Conservation (phyloP, 2,329 filamentous ascomycete genomes). For the Epichloe bromicola region DNA sequence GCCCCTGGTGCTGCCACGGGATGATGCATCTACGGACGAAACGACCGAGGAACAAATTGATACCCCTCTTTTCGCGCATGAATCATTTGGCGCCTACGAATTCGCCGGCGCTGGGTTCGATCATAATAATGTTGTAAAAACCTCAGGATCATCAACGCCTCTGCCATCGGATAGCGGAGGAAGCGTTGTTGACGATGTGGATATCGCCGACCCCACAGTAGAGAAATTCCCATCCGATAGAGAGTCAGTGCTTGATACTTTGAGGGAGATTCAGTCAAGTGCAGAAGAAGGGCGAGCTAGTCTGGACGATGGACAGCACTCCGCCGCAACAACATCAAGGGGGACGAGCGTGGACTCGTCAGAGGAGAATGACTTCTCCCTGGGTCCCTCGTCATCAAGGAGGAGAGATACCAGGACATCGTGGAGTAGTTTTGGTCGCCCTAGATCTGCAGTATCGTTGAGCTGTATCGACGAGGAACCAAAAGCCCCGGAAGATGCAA, state of each 20-base stretch:
- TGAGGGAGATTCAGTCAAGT: constrained; percentile 33
- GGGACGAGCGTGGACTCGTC: constrained; percentile 24
- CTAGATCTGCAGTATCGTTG: constrained; percentile 27
- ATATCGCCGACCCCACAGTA: constrained; percentile 34
- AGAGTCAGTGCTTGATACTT: constrained; percentile 29
- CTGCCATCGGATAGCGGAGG: constrained; percentile 10
- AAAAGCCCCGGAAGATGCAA: constrained; percentile 11
- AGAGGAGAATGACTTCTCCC: constrained; percentile 21
- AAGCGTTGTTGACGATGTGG: constrained; percentile 12
- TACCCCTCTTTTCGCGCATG: constrained; percentile 34
- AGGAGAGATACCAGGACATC: constrained; percentile 21
- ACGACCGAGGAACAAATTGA: constrained; percentile 1
- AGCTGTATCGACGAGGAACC: constrained; percentile 34
- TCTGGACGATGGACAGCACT: constrained; percentile 24
- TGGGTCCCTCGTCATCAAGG: constrained; percentile 21
- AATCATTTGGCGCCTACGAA: constrained; percentile 29
- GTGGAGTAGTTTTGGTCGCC: constrained; percentile 21
- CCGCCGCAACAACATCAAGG: constrained; percentile 20
- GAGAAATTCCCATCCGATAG: constrained; percentile 34
- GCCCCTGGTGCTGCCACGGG: not conserved
- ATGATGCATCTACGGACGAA: not conserved
- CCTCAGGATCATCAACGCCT: constrained; percentile 9
- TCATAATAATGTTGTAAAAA: constrained; percentile 12
- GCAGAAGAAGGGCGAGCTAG: constrained; percentile 25
- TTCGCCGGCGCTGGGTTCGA: constrained; percentile 20